phyloP scores from a whole-genome alignment of 163 green algal species.

The Volvox carteri region DNA sequence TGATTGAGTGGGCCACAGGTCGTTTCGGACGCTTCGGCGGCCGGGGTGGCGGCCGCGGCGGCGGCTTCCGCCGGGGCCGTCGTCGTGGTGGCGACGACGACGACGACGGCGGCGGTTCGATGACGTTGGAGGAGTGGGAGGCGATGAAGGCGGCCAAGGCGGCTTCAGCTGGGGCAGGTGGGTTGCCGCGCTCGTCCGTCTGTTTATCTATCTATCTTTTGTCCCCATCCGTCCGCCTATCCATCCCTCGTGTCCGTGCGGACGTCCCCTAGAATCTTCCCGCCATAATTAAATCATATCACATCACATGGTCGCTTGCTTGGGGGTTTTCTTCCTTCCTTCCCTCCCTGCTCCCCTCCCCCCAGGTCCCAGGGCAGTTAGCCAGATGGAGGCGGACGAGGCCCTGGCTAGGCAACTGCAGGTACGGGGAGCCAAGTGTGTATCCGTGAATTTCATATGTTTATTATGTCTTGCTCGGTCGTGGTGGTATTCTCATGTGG shows the following conservation, averaged over 20 bases:
- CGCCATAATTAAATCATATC: not conserved
- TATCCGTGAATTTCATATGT: not conserved
- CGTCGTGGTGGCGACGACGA: slow-evolving; percentile 64
- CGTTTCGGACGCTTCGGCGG: slow-evolving; percentile 34
- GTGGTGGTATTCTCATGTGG: not conserved
- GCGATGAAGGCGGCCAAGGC: slow-evolving; percentile 58
- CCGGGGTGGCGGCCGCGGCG: not conserved
- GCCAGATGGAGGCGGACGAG: slow-evolving; percentile 46
- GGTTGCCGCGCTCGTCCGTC: not conserved
- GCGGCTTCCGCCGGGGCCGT: slow-evolving; percentile 43
- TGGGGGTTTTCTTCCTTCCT: not conserved
- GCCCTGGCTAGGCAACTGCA: slow-evolving; percentile 43
- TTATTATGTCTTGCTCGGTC: not conserved
- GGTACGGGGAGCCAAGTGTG: not conserved
- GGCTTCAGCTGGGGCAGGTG: slow-evolving; percentile 17
- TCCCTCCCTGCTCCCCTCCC: not conserved
- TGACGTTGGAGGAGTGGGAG: slow-evolving; percentile 80
- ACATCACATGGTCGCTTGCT: not conserved
- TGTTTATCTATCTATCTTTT: not conserved
- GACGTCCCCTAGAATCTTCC: not conserved
- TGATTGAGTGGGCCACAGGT: too few species aligned
- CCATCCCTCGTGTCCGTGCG: not conserved
- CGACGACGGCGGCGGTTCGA: slow-evolving; percentile 61
- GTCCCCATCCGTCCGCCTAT: not conserved
- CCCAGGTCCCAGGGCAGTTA: slow-evolving; percentile 20